Percentiles rank a stretch among this genome's conserved stretches.
phyloP scores from a whole-genome alignment of 2,329 filamentous ascomycete genomes.

The Epichloe bromicola region DNA sequence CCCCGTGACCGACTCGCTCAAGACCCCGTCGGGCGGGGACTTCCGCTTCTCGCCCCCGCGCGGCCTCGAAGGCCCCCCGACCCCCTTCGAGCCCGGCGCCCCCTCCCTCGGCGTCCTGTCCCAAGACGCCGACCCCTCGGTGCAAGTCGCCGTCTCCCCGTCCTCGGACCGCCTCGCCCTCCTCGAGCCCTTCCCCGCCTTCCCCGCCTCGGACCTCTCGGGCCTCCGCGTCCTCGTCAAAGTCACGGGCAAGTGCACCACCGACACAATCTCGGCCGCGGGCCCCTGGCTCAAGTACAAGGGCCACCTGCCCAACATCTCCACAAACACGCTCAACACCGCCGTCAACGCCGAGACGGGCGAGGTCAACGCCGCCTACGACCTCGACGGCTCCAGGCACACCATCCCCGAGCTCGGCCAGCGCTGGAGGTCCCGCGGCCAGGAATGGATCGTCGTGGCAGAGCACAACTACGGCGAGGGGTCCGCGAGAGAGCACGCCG shows the following conservation, averaged over 20 bases:
- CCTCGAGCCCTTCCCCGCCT: constrained; percentile 79
- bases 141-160: constrained; percentile 67
- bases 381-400: constrained; percentile 59
- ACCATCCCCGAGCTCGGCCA: constrained; percentile 81
- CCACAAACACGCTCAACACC: constrained; percentile 91
- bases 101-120: constrained; percentile 57
- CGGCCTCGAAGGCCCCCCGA: constrained; percentile 52
- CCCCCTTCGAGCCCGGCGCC: constrained; percentile 66
- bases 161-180: constrained; percentile 83
- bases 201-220: constrained; percentile 62
- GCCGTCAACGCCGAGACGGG: constrained; percentile 85
- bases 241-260: constrained; percentile 95
- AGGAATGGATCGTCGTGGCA: constrained; percentile 85
- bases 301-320: constrained; percentile 95
- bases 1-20: constrained; percentile 75
- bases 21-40: constrained; percentile 64
- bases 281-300: constrained; percentile 99
- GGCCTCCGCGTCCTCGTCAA: constrained; percentile 85
- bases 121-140: constrained; percentile 55
- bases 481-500: constrained; percentile 78
- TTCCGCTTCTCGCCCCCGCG: constrained; percentile 79
- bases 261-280: constrained; percentile 93
- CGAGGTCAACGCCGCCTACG: constrained; percentile 87
- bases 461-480: constrained; percentile 97
- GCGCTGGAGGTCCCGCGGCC: constrained; percentile 63